Evolutionary conservation across 2,329 filamentous ascomycete genomes (phyloP), one percentile per base, ranked within the genome.

Genomic region (Aspergillus sojae): DNA sequence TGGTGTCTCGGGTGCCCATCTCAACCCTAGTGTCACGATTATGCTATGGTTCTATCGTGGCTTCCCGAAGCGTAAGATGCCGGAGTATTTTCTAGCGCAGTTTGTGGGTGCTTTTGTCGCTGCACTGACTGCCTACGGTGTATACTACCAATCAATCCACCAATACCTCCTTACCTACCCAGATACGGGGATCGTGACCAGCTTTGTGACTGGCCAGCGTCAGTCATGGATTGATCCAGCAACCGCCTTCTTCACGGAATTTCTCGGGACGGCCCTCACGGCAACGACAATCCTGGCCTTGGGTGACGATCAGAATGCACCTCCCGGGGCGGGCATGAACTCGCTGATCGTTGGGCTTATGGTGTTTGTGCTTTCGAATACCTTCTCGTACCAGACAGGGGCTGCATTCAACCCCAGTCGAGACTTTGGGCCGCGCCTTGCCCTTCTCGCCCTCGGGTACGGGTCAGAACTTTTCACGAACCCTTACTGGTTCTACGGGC

Each of bases 31-130:
- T 10, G 75, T 83, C 36, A 81, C 80, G 3, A 71, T 79, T 4
- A 79, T 82, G 74, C 72, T 82, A 14, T 82, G 76, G 73, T 78
- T 83, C 65, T 85, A 79, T 68, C 81, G 83, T 50, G 83, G 83
- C 3, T 85, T 87, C 34, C 85, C 85, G 0, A 81, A 83, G 67
- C 72, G 78, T 12, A 83, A 85, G 72, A 79, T 84, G 32, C 75
- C 81, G 3, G 75, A 81, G 7, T 87, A 86, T 70, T 79, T 84
- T 10, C 65, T 79, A 2, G 83, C 84, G 5, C 85, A 87, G 65
- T 78, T 86, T 60, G 69, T 87, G 0, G 84, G 81, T 2, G 84
- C 83, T 0, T 82, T 87, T 53, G 71, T 80, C 34, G 85, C 84
- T 1, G 75, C 73, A n/a, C 72, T 84, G 45, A 75, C 83, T 30